phyloP scores from a whole-genome alignment of 257 asterid genomes.

The Ajuga chamaepitys region DNA sequence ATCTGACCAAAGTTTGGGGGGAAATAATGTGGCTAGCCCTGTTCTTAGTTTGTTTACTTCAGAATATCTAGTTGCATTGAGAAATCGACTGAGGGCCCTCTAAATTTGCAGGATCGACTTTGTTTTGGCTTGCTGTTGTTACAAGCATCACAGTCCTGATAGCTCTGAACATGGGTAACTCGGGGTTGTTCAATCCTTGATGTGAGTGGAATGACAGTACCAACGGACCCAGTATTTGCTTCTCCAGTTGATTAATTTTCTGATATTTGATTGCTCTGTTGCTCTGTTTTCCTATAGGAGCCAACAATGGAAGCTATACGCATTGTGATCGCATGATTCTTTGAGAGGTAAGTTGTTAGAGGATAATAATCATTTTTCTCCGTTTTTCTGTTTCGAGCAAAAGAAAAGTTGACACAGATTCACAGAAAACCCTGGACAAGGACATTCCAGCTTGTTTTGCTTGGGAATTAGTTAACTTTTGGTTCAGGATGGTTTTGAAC shows the following conservation, averaged over 20 bases:
- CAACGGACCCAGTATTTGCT: neutral
- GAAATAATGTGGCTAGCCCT: too few species aligned
- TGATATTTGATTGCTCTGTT: neutral
- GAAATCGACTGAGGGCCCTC: neutral
- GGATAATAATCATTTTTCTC: neutral
- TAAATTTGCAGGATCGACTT: conserved; percentile 53
- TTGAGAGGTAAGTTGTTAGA: neutral
- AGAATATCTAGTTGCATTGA: conserved; percentile 4
- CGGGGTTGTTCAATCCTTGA: conserved; percentile 85
- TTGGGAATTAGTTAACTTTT: too few species aligned
- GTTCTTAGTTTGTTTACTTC: neutral
- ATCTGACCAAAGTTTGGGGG: too few species aligned
- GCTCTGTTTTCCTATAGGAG: conserved; percentile 8
- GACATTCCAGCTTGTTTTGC: neutral
- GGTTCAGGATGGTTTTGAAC: too few species aligned
- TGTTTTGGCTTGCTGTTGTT: conserved; percentile 72
- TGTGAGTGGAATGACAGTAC: conserved; percentile 2
- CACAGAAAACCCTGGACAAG: neutral
- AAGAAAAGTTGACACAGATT: neutral
- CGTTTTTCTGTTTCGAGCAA: neutral
- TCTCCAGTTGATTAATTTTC: neutral
- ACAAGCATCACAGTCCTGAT: conserved; percentile 69
- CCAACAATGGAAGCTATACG: conserved; percentile 10
- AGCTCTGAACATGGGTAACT: conserved; percentile 63
- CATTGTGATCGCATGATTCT: neutral